These are phyloP conservation scores for Xylaria sp. DNA, from an alignment of 2,329 filamentous ascomycete genomes.

Conservation along the genomic window DNA sequence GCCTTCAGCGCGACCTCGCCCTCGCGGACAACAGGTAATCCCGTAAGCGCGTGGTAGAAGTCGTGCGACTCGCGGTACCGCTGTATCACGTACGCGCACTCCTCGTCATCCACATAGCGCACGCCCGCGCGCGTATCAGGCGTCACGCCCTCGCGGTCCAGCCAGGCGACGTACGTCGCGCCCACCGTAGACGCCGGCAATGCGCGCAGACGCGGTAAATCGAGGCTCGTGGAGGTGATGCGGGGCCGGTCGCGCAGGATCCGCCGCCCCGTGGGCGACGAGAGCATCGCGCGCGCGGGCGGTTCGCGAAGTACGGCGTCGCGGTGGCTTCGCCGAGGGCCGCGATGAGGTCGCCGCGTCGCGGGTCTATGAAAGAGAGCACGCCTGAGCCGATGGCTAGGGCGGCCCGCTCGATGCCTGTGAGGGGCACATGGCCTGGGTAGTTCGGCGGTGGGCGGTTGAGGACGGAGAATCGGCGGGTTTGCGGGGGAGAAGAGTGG, in stretches of 20 bases:
- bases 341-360: constrained; percentile 90
- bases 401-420: constrained; percentile 73
- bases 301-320: constrained; percentile 92
- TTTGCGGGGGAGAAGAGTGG: neutral
- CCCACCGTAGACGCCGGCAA: constrained; percentile 79
- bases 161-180: constrained; percentile 82
- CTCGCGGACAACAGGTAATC: constrained; percentile 88
- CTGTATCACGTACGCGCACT: constrained; percentile 99
- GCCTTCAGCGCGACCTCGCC: constrained; percentile 97
- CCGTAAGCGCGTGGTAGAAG: constrained; percentile 95
- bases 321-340: constrained; percentile 93
- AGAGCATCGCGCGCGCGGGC: constrained; percentile 93
- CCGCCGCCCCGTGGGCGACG: constrained; percentile 79
- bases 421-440: constrained; percentile 90
- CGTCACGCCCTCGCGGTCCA: constrained; percentile 91
- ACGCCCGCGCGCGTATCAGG: constrained; percentile 86
- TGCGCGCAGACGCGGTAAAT: constrained; percentile 71
- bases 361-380: constrained; percentile 72
- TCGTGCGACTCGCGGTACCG: constrained; percentile 97
- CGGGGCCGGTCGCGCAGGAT: constrained; percentile 90
- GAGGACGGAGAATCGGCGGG: constrained; percentile 74
- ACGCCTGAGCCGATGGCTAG: constrained; percentile 71
- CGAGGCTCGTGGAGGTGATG: constrained; percentile 76
- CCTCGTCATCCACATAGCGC: constrained; percentile 90
- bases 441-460: constrained; percentile 88